A percentile compares a stretch with the other conserved stretches of the same genome.
Evolutionary conservation across 1,284 basidiomycete genomes (phyloP).

Genomic region (Ustilago sp.): DNA sequence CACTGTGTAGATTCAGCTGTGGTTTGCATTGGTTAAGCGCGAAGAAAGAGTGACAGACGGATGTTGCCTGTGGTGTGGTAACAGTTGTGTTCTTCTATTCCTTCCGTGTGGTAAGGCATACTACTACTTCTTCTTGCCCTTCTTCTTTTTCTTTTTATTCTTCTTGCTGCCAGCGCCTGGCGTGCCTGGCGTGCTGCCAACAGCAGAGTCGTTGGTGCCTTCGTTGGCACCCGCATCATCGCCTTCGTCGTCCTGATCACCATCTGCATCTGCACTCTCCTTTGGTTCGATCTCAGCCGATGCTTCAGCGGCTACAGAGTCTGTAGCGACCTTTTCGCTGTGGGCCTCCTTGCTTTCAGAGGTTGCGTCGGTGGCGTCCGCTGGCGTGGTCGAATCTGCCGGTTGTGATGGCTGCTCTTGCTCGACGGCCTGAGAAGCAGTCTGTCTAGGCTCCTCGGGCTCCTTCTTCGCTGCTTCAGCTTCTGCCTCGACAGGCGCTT

Average conservation of each 20-base stretch:
- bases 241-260: constrained; percentile 75
- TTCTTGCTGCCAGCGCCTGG: constrained; percentile 80
- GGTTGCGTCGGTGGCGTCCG: background rate
- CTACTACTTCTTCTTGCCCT: constrained; percentile 44
- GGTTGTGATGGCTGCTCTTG: background rate
- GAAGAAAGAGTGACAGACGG: background rate
- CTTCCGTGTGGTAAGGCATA: background rate
- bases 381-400: background rate
- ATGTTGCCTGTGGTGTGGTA: background rate
- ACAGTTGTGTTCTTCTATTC: background rate
- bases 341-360: background rate
- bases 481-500: background rate
- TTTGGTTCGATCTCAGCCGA: constrained; percentile 3
- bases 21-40: background rate
- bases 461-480: background rate
- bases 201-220: constrained; percentile 78
- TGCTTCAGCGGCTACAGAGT: background rate
- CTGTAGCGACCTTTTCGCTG: background rate
- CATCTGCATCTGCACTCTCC: constrained; percentile 72
- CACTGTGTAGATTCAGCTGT: background rate
- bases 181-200: constrained; percentile 84
- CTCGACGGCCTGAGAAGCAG: background rate
- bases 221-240: constrained; percentile 76
- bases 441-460: background rate
- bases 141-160: constrained; percentile 74